phyloP scores from a whole-genome alignment of 257 asterid species.

The Solanum arcanum region DNA sequence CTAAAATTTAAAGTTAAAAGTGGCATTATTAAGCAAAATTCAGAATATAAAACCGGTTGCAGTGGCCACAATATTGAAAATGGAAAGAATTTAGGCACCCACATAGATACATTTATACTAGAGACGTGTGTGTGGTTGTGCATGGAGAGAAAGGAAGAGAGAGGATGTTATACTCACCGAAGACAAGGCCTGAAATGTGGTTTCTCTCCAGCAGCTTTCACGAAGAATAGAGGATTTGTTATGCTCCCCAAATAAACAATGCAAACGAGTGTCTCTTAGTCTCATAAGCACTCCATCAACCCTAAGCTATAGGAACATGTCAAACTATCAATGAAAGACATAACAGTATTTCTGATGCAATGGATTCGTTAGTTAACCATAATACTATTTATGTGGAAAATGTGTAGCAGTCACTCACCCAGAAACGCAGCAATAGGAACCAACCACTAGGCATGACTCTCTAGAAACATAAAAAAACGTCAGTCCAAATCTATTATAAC shows the following conservation, averaged over 20 bases:
- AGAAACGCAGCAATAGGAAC: constrained; percentile 92
- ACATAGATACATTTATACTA: neutral
- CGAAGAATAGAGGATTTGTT: constrained; percentile 53
- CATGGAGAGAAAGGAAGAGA: neutral
- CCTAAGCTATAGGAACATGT: constrained; percentile 54
- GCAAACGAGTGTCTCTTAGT: constrained; percentile 94
- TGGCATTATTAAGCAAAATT: neutral
- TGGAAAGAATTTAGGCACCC: neutral
- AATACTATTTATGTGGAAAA: neutral
- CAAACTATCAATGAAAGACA: neutral
- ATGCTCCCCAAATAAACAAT: constrained; percentile 52
- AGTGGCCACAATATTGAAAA: neutral
- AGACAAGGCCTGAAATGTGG: constrained; percentile 55
- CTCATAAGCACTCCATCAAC: constrained; percentile 98
- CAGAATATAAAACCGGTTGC: neutral
- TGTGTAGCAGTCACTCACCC: constrained; percentile 53
- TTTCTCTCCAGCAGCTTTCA: constrained; percentile 88
- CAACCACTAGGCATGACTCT: constrained; percentile 98
- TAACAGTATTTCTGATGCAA: neutral
- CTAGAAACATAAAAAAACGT: constrained; percentile 36
- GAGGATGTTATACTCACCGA: constrained; percentile 28
- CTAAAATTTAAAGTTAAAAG: neutral
- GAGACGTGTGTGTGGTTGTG: neutral
- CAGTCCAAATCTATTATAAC: constrained; percentile 1
- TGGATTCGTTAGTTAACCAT: neutral